Percentiles rank a stretch among this genome's conserved stretches.
phyloP scores from a whole-genome alignment of 495 filamentous ascomycete species.

The Penicillium manginii region DNA sequence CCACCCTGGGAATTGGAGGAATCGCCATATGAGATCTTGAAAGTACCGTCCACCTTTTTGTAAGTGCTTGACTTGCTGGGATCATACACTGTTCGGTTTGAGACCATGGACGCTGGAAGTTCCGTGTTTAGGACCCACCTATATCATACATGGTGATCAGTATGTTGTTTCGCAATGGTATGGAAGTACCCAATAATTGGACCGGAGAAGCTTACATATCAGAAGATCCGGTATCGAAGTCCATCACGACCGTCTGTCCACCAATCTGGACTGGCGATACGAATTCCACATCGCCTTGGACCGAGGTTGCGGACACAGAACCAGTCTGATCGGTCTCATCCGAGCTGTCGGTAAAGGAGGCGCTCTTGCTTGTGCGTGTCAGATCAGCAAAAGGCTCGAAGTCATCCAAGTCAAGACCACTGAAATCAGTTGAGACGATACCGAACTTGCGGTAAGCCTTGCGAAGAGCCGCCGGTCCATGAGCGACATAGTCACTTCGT shows the following conservation, averaged over 20 bases:
- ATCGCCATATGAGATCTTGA: slow-evolving; percentile 77
- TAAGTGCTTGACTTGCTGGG: slow-evolving; percentile 61
- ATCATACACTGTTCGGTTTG: slow-evolving; percentile 65
- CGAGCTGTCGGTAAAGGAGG: slow-evolving; percentile 16
- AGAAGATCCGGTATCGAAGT: slow-evolving; percentile 84
- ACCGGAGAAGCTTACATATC: slow-evolving; percentile 67
- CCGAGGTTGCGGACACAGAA: slow-evolving; percentile 62
- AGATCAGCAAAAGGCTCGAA: slow-evolving; percentile 35
- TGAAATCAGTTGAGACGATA: slow-evolving; percentile 37
- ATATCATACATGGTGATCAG: not conserved
- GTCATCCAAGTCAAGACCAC: slow-evolving; percentile 36
- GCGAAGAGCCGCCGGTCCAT: slow-evolving; percentile 60
- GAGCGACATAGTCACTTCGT: slow-evolving; percentile 54
- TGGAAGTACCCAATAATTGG: not conserved
- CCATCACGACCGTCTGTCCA: slow-evolving; percentile 71
- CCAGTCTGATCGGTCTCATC: slow-evolving; percentile 48
- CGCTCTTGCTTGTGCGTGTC: slow-evolving; percentile 22
- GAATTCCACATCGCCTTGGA: slow-evolving; percentile 67
- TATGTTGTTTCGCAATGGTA: slow-evolving; percentile 9
- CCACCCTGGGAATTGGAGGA: slow-evolving; percentile 65
- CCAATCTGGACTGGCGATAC: slow-evolving; percentile 73
- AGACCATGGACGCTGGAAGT: slow-evolving; percentile 47
- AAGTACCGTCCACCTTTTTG: slow-evolving; percentile 52
- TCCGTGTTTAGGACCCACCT: slow-evolving; percentile 79
- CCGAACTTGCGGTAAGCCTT: slow-evolving; percentile 69